phyloP scores from a whole-genome alignment of 352 stramenopile species.

The Phytophthora pinifolia region DNA sequence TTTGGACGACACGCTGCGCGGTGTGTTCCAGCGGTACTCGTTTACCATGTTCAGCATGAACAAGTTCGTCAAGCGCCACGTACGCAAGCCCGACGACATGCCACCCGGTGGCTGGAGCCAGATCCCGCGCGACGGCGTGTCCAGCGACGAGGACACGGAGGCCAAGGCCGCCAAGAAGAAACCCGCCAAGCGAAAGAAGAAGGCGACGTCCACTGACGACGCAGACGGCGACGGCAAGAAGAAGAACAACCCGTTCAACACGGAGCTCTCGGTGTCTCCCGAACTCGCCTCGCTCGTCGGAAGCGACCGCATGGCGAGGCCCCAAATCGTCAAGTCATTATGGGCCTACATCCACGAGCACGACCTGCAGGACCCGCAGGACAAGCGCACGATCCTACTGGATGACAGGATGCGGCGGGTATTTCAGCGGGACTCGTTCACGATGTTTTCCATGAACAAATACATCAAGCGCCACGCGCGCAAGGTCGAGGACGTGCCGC shows the following conservation, averaged over 20 bases:
- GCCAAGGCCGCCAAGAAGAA: constrained; percentile 70
- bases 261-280: constrained; percentile 72
- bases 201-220: constrained; percentile 39
- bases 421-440: constrained; percentile 85
- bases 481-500: constrained; percentile 64
- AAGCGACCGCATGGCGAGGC: constrained; percentile 81
- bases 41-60: constrained; percentile 91
- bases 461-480: constrained; percentile 86
- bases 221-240: constrained; percentile 53
- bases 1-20: constrained; percentile 83
- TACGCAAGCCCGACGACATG: constrained; percentile 71
- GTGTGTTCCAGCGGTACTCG: constrained; percentile 78
- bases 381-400: constrained; percentile 93
- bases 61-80: constrained; percentile 88
- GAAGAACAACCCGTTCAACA: constrained; percentile 76
- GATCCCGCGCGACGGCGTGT: constrained; percentile 76
- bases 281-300: constrained; percentile 80
- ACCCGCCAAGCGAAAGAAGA: constrained; percentile 56
- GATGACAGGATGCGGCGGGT: constrained; percentile 86
- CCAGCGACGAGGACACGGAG: constrained; percentile 75
- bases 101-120: constrained; percentile 66
- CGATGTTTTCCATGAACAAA: constrained; percentile 91
- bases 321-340: constrained; percentile 93
- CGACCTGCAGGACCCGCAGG: constrained; percentile 93
- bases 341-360: constrained; percentile 97